Percentiles rank a stretch among this genome's conserved stretches.
These are phyloP conservation scores for Cucurbita ficifolia DNA, from an alignment of 306 rosid species.

Conservation along the genomic window DNA sequence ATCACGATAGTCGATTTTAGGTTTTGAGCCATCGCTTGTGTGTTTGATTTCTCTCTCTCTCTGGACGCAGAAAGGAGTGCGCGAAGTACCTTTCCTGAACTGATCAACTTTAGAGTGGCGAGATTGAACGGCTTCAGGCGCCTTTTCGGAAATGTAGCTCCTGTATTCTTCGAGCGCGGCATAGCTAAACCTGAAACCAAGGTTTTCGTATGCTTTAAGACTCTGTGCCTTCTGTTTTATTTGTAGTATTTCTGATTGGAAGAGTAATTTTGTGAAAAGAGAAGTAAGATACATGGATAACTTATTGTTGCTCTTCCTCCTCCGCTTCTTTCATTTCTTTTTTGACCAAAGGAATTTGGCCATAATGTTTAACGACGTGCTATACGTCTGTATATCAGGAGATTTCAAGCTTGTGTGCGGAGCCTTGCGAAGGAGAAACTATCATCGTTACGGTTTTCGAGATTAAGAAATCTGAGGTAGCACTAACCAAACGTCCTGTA, in stretches of 20 bases:
- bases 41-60: neutral
- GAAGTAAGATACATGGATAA: neutral
- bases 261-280: conserved; percentile 1
- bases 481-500: conserved; percentile 4
- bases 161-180: conserved; percentile 84
- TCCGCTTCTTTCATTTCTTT: neutral
- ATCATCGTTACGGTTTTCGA: conserved; percentile 66
- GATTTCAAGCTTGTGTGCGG: conserved; percentile 83
- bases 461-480: conserved; percentile 69
- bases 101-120: conserved; percentile 56
- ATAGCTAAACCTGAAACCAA: conserved; percentile 83
- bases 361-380: neutral
- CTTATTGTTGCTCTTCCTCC: neutral
- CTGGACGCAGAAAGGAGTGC: conserved; percentile 57
- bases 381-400: conserved; percentile 32
- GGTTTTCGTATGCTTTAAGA: conserved; percentile 25
- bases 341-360: neutral
- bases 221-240: neutral
- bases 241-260: neutral
- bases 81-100: conserved; percentile 76
- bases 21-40: neutral
- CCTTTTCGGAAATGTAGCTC: conserved; percentile 68
- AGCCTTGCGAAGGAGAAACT: conserved; percentile 61
- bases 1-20: neutral
- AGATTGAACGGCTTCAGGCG: conserved; percentile 62